Evolutionary conservation across 73 alveolate genomes (phyloP).

Genomic region (Durusdinium trenchii): DNA sequence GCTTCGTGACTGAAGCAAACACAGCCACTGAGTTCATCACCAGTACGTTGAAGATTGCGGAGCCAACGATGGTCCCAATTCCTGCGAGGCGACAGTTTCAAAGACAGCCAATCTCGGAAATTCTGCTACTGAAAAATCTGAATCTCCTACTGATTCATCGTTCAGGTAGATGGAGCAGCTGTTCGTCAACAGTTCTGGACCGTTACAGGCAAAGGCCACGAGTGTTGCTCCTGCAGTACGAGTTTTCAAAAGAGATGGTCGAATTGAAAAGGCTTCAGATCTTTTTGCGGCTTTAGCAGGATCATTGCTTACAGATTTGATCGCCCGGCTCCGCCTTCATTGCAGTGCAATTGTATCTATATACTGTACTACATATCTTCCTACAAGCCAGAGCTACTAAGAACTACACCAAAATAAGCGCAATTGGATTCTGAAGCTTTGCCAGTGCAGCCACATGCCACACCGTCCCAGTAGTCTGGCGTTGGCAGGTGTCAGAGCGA

Average conservation of each 20-base stretch:
- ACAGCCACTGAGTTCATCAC: background rate
- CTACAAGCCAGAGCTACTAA: too few relatives aligned
- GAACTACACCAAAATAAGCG: too few relatives aligned
- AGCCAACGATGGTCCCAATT: conserved; percentile 70
- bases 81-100: background rate
- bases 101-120: background rate
- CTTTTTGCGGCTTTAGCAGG: too few relatives aligned
- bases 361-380: too few relatives aligned
- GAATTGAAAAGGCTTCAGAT: background rate
- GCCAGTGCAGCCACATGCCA: too few relatives aligned
- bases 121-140: background rate
- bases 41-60: conserved; percentile 72
- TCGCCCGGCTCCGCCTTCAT: too few relatives aligned
- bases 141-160: conserved; percentile 48
- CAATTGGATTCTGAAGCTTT: too few relatives aligned
- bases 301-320: too few relatives aligned
- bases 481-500: too few relatives aligned
- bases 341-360: too few relatives aligned
- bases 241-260: background rate
- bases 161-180: conserved; percentile 80
- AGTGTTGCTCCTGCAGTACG: conserved; percentile 56
- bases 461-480: too few relatives aligned
- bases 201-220: conserved; percentile 83
- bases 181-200: conserved; percentile 69
- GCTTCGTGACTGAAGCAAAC: background rate